Conservation (phyloP, 2,329 filamentous ascomycete genomes). For the Xylariaceae sp. region DNA sequence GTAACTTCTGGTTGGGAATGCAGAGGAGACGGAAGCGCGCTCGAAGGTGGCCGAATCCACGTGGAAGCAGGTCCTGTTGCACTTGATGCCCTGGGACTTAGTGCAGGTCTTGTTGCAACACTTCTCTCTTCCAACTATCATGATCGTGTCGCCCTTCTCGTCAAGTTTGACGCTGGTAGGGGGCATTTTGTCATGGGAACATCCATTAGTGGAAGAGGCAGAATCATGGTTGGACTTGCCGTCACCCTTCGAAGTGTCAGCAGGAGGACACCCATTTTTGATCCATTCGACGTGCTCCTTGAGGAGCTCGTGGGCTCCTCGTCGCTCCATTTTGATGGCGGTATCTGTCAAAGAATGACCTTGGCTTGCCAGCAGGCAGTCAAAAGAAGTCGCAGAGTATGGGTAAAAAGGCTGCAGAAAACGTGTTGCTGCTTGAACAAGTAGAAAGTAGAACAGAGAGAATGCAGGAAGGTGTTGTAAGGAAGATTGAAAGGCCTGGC, state of each 20-base stretch:
- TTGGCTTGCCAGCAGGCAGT: no score
- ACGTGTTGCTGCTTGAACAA: no score
- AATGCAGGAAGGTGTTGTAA: background rate
- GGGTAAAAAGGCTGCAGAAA: no score
- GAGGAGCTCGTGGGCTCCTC: no score
- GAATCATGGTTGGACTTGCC: background rate
- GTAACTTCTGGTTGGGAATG: conserved; percentile 9
- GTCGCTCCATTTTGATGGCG: no score
- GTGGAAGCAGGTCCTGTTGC: background rate
- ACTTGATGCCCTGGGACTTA: background rate
- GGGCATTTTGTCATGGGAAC: conserved; percentile 4
- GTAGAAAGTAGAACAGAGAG: no score
- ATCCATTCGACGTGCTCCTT: no score
- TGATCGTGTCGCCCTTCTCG: conserved; percentile 8
- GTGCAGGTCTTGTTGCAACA: conserved; percentile 3
- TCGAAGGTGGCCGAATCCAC: conserved; percentile 9
- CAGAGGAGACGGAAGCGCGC: conserved; percentile 10
- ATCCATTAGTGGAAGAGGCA: background rate
- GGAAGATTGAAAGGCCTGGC: background rate
- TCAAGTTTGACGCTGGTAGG: background rate
- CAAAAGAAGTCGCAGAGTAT: no score
- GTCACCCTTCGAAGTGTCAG: no score
- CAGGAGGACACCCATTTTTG: no score
- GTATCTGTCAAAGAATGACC: no score
- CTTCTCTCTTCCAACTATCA: conserved; percentile 12